Evolutionary conservation across 352 stramenopile genomes (phyloP).

Genomic region (Phytophthora brassicae): DNA sequence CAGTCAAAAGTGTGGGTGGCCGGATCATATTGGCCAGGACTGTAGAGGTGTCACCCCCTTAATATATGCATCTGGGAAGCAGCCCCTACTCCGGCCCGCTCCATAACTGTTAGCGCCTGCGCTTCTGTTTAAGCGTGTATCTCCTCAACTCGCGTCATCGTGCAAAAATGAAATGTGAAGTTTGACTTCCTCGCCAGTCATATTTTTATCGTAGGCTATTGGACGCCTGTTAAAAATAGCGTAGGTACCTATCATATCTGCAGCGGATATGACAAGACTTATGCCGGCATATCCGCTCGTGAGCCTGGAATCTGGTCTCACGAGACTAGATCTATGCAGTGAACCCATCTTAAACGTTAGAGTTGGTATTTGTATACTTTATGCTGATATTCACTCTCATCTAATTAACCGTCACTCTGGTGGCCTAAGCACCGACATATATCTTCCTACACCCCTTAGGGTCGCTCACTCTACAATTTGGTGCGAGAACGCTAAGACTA

Average conservation of each 20-base stretch:
- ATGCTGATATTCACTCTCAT: neutral
- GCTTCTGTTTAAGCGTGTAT: no score
- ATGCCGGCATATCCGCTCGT: neutral
- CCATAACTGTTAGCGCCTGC: no score
- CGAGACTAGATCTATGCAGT: neutral
- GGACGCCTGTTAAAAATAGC: neutral
- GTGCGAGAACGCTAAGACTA: neutral
- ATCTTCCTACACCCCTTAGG: neutral
- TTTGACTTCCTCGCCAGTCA: no score
- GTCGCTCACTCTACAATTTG: neutral
- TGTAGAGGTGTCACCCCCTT: no score
- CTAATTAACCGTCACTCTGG: neutral
- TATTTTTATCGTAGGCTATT: no score
- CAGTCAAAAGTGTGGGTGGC: no score
- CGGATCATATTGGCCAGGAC: no score
- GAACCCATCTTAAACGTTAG: neutral
- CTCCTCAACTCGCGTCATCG: no score
- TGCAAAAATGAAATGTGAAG: no score
- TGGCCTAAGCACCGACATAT: neutral
- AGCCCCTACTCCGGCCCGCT: no score
- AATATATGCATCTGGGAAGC: no score
- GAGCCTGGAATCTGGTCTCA: neutral
- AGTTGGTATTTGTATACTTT: neutral
- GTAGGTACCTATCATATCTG: neutral
- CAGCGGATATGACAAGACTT: neutral